phyloP scores from a whole-genome alignment of 306 rosid genomes.

The Trichosanthes truncata region DNA sequence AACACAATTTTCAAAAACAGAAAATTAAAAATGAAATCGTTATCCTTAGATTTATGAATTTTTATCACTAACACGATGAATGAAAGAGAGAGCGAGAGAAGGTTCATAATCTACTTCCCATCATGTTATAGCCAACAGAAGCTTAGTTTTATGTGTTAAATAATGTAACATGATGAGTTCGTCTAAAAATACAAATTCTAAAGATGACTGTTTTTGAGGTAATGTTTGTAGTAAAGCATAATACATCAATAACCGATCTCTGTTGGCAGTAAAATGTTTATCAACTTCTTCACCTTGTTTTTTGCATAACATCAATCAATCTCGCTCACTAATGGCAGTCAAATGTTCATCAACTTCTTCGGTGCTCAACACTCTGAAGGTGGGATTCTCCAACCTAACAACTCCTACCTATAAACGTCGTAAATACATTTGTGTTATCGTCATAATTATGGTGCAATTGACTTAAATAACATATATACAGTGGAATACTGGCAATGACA shows the following conservation, averaged over 20 bases:
- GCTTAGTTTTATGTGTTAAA: background rate
- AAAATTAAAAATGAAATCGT: too few relatives aligned
- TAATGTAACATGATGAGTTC: background rate
- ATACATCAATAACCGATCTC: background rate
- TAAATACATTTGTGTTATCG: background rate
- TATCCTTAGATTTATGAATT: too few relatives aligned
- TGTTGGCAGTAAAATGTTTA: background rate
- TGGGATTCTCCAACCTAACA: conserved; percentile 61
- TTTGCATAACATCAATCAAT: conserved; percentile 27
- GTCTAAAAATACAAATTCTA: background rate
- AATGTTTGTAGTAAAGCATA: background rate
- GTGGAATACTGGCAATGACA: background rate
- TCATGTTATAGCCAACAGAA: background rate
- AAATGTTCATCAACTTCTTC: conserved; percentile 97
- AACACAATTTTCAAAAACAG: too few relatives aligned
- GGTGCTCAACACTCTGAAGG: conserved; percentile 66
- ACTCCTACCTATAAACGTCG: conserved; percentile 69
- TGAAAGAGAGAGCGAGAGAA: too few relatives aligned
- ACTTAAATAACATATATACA: background rate
- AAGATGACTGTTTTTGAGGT: background rate
- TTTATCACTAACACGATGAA: background rate
- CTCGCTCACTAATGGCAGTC: conserved; percentile 98
- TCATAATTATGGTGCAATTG: background rate
- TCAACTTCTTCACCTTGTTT: background rate
- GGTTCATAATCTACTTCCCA: background rate